These are phyloP conservation scores for Pseudomassariella vexata DNA, from an alignment of 2,329 filamentous ascomycete species.

Conservation along the genomic window DNA sequence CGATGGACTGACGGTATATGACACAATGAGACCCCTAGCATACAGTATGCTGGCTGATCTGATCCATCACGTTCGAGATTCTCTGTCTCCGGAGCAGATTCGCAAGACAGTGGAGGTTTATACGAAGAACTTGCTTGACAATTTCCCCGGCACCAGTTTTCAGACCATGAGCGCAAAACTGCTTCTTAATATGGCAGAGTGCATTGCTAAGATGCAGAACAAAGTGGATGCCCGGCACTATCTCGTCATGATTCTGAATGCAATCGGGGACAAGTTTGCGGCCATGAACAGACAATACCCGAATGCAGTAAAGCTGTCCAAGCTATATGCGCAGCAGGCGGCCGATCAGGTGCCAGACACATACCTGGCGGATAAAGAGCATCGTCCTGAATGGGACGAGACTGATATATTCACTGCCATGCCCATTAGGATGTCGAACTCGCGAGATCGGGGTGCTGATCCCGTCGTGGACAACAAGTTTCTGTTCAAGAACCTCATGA, in stretches of 20 bases:
- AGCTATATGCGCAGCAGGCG: slow-evolving; percentile 66
- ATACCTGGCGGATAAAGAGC: slow-evolving; percentile 76
- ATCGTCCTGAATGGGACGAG: slow-evolving; percentile 90
- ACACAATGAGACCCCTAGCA: slow-evolving; percentile 89
- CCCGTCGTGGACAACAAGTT: slow-evolving; percentile 97
- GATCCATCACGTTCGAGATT: slow-evolving; percentile 92
- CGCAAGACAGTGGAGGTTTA: slow-evolving; percentile 95
- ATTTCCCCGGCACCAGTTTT: slow-evolving; percentile 95
- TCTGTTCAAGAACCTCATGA: slow-evolving; percentile 92
- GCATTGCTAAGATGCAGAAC: slow-evolving; percentile 87
- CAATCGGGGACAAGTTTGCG: slow-evolving; percentile 96
- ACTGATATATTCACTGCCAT: slow-evolving; percentile 96
- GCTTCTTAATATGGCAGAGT: slow-evolving; percentile 95
- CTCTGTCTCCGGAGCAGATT: slow-evolving; percentile 85
- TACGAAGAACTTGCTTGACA: slow-evolving; percentile 90
- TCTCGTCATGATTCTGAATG: slow-evolving; percentile 93
- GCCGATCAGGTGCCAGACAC: slow-evolving; percentile 60
- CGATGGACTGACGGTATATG: slow-evolving; percentile 92
- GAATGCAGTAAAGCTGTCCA: slow-evolving; percentile 90
- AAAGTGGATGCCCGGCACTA: slow-evolving; percentile 94
- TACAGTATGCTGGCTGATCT: slow-evolving; percentile 98
- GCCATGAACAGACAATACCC: slow-evolving; percentile 95
- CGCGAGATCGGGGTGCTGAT: slow-evolving; percentile 80
- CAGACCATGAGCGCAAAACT: slow-evolving; percentile 99
- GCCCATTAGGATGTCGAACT: slow-evolving; percentile 92